These are phyloP conservation scores for Thuidium tamariscinum DNA, from an alignment of 225 moss, liverwort and hornwort genomes.

Conservation along the genomic window DNA sequence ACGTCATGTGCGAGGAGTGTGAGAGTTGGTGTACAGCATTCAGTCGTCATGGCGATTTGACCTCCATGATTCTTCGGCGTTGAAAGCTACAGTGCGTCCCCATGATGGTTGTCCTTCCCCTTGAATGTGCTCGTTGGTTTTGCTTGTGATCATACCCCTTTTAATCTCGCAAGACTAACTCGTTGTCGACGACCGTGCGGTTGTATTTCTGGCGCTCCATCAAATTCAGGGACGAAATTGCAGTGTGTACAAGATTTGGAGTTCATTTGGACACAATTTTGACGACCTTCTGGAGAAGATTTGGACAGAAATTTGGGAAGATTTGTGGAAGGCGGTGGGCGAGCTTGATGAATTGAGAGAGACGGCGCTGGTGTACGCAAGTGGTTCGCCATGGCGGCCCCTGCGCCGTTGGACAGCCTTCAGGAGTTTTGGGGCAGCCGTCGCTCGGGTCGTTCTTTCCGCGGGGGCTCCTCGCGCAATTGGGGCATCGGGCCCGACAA, in stretches of 20 bases:
- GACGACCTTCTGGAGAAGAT: neutral
- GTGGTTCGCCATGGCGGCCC: conserved; percentile 19
- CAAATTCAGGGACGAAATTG: neutral
- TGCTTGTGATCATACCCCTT: neutral
- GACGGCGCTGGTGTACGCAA: neutral
- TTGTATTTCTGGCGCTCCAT: neutral
- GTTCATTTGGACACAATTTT: neutral
- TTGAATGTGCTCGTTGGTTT: neutral
- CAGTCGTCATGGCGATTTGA: neutral
- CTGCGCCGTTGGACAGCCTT: conserved; percentile 30
- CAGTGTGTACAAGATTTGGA: neutral
- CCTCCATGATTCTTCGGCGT: neutral
- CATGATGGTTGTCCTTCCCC: neutral
- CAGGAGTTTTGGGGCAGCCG: conserved; percentile 49
- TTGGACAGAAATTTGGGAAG: neutral
- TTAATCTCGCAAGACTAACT: neutral
- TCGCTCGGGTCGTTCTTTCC: conserved; percentile 23
- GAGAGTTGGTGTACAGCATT: neutral
- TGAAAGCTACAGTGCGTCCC: neutral
- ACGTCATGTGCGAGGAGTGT: neutral
- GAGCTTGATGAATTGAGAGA: neutral
- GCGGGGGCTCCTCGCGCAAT: conserved; percentile 9
- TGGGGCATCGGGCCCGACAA: conserved; percentile 50
- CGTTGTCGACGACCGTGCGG: neutral
- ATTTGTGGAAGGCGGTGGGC: neutral